Percentiles rank a stretch among this genome's conserved stretches.
These are phyloP conservation scores for Lecanicillium sp. DNA, from an alignment of 2,329 filamentous ascomycete species.

Conservation along the genomic window DNA sequence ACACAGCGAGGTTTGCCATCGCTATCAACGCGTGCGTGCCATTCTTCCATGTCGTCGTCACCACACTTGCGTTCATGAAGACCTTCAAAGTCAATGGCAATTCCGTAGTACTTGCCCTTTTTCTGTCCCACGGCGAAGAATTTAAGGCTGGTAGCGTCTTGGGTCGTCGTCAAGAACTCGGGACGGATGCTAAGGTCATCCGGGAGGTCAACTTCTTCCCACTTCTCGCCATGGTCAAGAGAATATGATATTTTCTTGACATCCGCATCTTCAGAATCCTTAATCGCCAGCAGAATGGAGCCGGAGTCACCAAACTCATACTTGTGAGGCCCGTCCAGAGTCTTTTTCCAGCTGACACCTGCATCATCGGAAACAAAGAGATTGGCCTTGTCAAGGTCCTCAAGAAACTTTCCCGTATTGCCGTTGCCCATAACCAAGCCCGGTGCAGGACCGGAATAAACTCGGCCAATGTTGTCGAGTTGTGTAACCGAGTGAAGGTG, in stretches of 20 bases:
- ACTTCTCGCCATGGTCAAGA: slow-evolving; percentile 79
- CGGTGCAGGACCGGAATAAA: slow-evolving; percentile 90
- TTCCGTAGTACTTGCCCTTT: slow-evolving; percentile 50
- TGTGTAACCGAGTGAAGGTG: slow-evolving; percentile 92
- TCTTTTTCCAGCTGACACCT: slow-evolving; percentile 73
- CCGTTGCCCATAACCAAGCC: slow-evolving; percentile 91
- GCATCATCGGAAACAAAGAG: slow-evolving; percentile 89
- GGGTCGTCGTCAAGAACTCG: slow-evolving; percentile 73
- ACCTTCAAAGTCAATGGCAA: slow-evolving; percentile 76
- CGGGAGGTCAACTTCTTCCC: slow-evolving; percentile 65
- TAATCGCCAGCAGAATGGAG: slow-evolving; percentile 76
- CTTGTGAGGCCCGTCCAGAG: slow-evolving; percentile 76
- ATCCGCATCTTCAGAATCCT: slow-evolving; percentile 60
- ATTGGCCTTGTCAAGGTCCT: slow-evolving; percentile 63
- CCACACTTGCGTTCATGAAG: slow-evolving; percentile 75
- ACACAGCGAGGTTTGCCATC: slow-evolving; percentile 78
- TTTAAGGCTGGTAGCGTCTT: slow-evolving; percentile 87
- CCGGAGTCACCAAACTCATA: slow-evolving; percentile 96
- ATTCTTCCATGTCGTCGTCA: slow-evolving; percentile 74
- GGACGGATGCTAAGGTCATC: slow-evolving; percentile 61
- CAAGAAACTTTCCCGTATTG: slow-evolving; percentile 72
- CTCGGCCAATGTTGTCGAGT: slow-evolving; percentile 69
- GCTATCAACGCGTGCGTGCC: slow-evolving; percentile 76
- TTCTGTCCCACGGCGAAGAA: slow-evolving; percentile 70
- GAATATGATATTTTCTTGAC: slow-evolving; percentile 63